Evolutionary conservation across 371 early-diverging fungal genomes (phyloP).

Genomic region (Haplosporangium sp.): DNA sequence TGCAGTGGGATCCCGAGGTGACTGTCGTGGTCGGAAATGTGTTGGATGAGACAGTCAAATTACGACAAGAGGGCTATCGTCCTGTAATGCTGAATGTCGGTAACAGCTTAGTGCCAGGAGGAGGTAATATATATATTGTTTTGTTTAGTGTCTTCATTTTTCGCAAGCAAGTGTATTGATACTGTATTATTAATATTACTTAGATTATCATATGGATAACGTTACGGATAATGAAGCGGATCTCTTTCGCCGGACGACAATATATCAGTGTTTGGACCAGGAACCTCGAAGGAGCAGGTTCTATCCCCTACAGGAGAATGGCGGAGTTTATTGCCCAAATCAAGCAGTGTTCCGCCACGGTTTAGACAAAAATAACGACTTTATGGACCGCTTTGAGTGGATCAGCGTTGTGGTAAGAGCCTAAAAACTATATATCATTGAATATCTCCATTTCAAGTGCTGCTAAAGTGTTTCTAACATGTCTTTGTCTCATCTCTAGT

Average conservation of each 20-base stretch:
- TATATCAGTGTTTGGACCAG: constrained; percentile 53
- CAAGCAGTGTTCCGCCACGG: constrained; percentile 55
- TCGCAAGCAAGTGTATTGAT: no score
- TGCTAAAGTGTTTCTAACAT: no score
- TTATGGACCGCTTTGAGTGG: constrained; percentile 57
- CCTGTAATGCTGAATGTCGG: constrained; percentile 53
- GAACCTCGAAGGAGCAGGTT: constrained; percentile 49
- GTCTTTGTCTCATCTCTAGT: constrained; percentile 9
- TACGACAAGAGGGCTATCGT: constrained; percentile 52
- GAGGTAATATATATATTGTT: constrained; percentile 22
- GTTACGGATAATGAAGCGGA: constrained; percentile 40
- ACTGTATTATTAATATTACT: background rate
- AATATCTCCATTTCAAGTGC: no score
- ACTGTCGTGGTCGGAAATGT: constrained; percentile 52
- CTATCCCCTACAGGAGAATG: constrained; percentile 42
- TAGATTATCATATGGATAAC: constrained; percentile 47
- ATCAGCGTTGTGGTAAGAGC: constrained; percentile 53
- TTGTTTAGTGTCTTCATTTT: no score
- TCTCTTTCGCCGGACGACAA: constrained; percentile 49
- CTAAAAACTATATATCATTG: no score
- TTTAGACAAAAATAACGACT: constrained; percentile 27
- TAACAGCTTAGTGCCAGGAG: constrained; percentile 43
- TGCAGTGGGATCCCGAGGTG: constrained; percentile 55
- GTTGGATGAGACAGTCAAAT: constrained; percentile 44
- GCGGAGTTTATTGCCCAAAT: constrained; percentile 54